Base-by-base conservation (phyloP, 306 rosid genomes). In the Cicer cuneatum region DNA sequence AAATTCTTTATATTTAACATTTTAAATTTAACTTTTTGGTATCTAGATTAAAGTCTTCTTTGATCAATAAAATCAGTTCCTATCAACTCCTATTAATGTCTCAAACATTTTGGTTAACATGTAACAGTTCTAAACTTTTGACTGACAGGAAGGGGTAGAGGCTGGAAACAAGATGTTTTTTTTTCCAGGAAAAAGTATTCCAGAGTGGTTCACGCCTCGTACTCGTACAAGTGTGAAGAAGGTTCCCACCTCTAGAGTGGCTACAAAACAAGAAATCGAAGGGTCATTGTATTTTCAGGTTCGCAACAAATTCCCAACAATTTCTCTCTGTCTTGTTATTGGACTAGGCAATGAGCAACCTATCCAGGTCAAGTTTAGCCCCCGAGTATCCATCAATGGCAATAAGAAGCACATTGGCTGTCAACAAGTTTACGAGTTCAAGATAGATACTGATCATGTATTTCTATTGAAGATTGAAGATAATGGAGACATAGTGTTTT, bases 131-230 rank as follows among this genome's bases (percentile, higher is more conserved):
- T 40, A 40, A 40, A 40, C 61, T 33, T 62, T 51, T 40, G 43
- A 62, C 13, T 7, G 49, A 3, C 62, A 62, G 45, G 62, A 74
- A 63, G 9, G 10, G 5, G 56, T 18, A 13, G 52, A 16, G 29
- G 41, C 41, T 39, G 79, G 45, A 2, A 21, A 29, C 53, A 40
- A 49, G 24, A 39, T 62, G 45, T 1, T 33, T 60, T 47, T 5
- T 13, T 16, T 53, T 9, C 73, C 73, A 19, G 57, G 80, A 65
- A 33, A 9, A 10, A 66, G 21, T 13, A 24, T 66, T 39, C 81
- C 47, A 13, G 46, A 78, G 2, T 71, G 72, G 77, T 60, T 40
- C 43, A 40, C 43, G 43, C 43, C 43, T 40, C 5, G 13, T 5
- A 29, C 33, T 24, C 33, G 33, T 24, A 24, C 33, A 29, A 29